Percentiles rank a stretch among this genome's conserved stretches.
Conservation (phyloP, 352 stramenopile species). For the Phytophthora brassicae region DNA sequence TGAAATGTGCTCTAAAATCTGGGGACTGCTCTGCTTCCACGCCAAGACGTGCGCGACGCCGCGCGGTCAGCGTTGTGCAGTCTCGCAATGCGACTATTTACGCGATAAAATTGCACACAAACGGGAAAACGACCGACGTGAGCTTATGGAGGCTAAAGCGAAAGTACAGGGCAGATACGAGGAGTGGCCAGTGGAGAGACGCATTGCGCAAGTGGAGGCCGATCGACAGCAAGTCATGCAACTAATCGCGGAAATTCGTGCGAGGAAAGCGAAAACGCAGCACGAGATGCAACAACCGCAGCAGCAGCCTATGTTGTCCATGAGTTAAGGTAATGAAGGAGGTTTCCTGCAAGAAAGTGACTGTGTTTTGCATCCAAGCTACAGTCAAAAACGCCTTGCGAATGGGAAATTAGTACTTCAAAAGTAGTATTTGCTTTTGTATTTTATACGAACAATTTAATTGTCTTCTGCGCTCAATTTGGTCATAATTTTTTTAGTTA, state of each 20-base stretch:
- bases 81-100: conserved; percentile 87
- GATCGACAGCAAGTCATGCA: conserved; percentile 76
- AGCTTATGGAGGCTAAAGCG: conserved; percentile 56
- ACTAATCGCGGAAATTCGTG: conserved; percentile 76
- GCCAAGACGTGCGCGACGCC: conserved; percentile 72
- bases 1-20: conserved; percentile 84
- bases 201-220: conserved; percentile 79
- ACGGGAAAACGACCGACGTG: conserved; percentile 52
- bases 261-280: conserved; percentile 48
- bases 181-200: conserved; percentile 77
- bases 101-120: conserved; percentile 85
- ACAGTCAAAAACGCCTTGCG: not conserved
- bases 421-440: too few species aligned
- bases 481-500: too few species aligned
- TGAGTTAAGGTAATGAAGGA: conserved; percentile 43
- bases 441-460: too few species aligned
- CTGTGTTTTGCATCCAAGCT: conserved; percentile 18
- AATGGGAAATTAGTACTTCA: too few species aligned
- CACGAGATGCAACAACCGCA: conserved; percentile 38
- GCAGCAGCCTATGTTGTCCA: conserved; percentile 47
- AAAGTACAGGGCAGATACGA: conserved; percentile 52
- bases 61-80: conserved; percentile 57
- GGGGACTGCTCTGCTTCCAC: conserved; percentile 85
- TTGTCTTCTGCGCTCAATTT: not conserved
- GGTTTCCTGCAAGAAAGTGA: too few species aligned